A percentile compares a stretch with the other conserved stretches of the same genome.
Conservation (phyloP, 2,329 filamentous ascomycete genomes). For the Tolypocladium tundrense region DNA sequence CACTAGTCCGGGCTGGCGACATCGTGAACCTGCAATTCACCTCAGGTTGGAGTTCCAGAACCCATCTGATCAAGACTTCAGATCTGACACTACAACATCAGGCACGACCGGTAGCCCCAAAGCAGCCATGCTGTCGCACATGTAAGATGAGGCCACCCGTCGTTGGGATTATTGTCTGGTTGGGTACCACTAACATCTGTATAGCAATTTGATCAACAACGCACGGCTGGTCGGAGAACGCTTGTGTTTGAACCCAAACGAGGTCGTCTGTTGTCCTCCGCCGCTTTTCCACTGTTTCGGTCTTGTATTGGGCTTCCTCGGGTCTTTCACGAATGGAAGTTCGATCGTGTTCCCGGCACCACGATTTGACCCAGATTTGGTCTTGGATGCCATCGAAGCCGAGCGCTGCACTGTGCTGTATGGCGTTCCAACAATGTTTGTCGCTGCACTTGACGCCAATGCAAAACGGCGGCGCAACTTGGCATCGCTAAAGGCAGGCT, state of each 20-base stretch:
- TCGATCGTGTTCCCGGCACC: constrained; percentile 69
- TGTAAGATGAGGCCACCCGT: constrained; percentile 30
- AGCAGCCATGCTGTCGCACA: constrained; percentile 64
- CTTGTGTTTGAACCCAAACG: constrained; percentile 57
- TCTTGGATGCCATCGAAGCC: constrained; percentile 54
- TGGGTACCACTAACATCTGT: too few relatives aligned
- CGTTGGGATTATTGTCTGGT: too few relatives aligned
- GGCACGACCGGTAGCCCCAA: constrained; percentile 67
- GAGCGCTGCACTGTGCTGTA: constrained; percentile 66
- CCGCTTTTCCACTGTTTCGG: constrained; percentile 83
- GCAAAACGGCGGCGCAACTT: constrained; percentile 29
- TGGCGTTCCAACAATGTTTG: constrained; percentile 79
- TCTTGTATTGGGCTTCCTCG: constrained; percentile 64
- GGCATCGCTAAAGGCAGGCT: constrained; percentile 59
- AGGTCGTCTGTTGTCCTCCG: constrained; percentile 70
- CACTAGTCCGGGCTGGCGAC: constrained; percentile 47
- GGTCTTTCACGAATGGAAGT: constrained; percentile 61
- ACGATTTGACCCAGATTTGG: constrained; percentile 58
- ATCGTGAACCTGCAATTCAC: constrained; percentile 69
- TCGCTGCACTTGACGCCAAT: constrained; percentile 47
- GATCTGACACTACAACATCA: constrained; percentile 18
- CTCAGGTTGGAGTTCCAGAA: background rate
- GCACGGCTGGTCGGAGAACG: constrained; percentile 63
- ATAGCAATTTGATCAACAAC: constrained; percentile 52
- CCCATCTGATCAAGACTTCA: too few relatives aligned